These are phyloP conservation scores for Nepenthes mirabilis DNA, from an alignment of 148 eudicot genomes.

Conservation along the genomic window DNA sequence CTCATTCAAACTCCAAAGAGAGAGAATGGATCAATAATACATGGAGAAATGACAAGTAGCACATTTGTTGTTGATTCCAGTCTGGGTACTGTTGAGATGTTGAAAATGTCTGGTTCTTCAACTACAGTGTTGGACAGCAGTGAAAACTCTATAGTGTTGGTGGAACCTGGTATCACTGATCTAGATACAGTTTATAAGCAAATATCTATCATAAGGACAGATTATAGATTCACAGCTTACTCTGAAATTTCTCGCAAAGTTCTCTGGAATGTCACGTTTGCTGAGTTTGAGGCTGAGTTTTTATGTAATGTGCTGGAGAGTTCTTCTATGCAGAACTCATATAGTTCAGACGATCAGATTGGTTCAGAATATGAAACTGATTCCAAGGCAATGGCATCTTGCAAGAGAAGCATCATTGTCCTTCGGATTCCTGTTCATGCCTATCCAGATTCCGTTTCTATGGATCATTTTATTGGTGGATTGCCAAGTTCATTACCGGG, in stretches of 20 bases:
- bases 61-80: constrained; percentile 40
- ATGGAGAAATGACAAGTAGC: constrained; percentile 42
- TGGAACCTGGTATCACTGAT: constrained; percentile 5
- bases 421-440: constrained; percentile 36
- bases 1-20: constrained; percentile 28
- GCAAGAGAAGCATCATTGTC: constrained; percentile 26
- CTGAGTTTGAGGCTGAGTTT: constrained; percentile 45
- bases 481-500: constrained; percentile 25
- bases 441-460: constrained; percentile 21
- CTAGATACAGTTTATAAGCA: constrained; percentile 18
- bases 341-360: constrained; percentile 12
- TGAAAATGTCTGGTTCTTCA: constrained; percentile 20
- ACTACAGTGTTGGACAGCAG: constrained; percentile 16
- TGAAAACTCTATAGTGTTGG: constrained; percentile 21
- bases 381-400: constrained; percentile 14
- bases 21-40: constrained; percentile 30
- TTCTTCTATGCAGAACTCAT: constrained; percentile 7
- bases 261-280: constrained; percentile 46
- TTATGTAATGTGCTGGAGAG: constrained; percentile 23
- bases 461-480: constrained; percentile 7
- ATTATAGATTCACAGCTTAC: constrained; percentile 38
- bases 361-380: constrained; percentile 6
- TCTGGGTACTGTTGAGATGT: constrained; percentile 22
- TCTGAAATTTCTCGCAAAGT: constrained; percentile 26
- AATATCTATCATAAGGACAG: constrained; percentile 44